phyloP scores from a whole-genome alignment of 1,139 yeast species.

The Yamadazyma friedrichii region DNA sequence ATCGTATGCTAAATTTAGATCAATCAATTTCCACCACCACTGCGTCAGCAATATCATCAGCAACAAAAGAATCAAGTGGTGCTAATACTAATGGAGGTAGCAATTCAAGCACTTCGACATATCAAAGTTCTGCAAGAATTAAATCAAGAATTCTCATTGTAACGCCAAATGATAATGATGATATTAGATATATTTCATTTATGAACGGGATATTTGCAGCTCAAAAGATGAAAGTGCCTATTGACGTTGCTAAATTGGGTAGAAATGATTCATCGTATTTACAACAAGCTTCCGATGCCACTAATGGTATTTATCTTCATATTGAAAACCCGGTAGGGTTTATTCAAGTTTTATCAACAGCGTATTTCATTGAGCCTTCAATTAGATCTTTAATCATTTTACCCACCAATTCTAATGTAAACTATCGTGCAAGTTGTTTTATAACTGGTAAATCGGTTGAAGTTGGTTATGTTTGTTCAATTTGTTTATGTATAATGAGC shows the following conservation, averaged over 20 bases:
- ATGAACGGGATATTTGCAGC: conserved; percentile 98
- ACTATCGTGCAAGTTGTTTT: conserved; percentile 93
- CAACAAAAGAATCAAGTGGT: conserved; percentile 28
- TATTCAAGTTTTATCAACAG: conserved; percentile 62
- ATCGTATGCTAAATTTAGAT: conserved; percentile 58
- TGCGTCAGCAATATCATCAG: conserved; percentile 45
- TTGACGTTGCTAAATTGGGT: conserved; percentile 87
- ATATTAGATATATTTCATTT: conserved; percentile 82
- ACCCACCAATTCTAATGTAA: conserved; percentile 85
- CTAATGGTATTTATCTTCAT: conserved; percentile 83
- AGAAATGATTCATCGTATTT: conserved; percentile 70
- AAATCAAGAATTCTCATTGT: conserved; percentile 74
- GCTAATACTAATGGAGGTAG: conserved; percentile 13
- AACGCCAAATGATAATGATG: conserved; percentile 74
- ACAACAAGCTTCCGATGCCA: conserved; percentile 96
- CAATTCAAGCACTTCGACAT: conserved; percentile 12
- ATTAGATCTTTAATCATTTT: conserved; percentile 70
- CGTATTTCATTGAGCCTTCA: conserved; percentile 81
- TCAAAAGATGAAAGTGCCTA: conserved; percentile 84
- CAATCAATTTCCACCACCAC: conserved; percentile 49
- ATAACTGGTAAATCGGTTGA: conserved; percentile 87
- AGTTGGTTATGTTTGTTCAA: conserved; percentile 92
- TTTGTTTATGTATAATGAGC: conserved; percentile 80
- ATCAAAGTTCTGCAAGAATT: conserved; percentile 36
- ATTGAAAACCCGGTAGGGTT: conserved; percentile 75